Evolutionary conservation across 2,329 filamentous ascomycete species (phyloP), one percentile per base, ranked within the genome.

Genomic region (Fusarium ambrosium): DNA sequence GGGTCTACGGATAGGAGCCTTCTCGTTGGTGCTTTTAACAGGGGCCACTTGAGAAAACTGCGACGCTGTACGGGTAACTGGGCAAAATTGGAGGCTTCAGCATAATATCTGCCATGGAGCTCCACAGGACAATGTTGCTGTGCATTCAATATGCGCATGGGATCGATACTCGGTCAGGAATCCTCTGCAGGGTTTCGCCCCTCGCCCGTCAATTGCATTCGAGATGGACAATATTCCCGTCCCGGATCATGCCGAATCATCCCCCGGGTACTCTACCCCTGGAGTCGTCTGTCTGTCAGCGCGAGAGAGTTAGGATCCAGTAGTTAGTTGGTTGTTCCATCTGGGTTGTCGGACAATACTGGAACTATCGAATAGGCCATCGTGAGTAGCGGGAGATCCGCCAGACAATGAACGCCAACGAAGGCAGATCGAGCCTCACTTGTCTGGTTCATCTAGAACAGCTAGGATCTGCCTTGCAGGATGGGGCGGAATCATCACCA

Each of bases 391-490:
- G 62, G 67, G 67, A 58, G 56, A 62, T n/a, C 58, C 37, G 58
- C 37, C n/a, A 43, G 58, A 56, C 45, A 27, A 66, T 20, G 51
- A 55, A 59, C 43, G 53, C 48, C 39, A 36, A 34, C 43, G 24
- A 68, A 41, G 14, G 36, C 63, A 56, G 63, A 67, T 66, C 58
- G 68, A 71, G 73, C 71, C 67, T 76, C 69, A 70, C 56, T 72
- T 45, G 55, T 70, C 24, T 55, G 27, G 48, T 68, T 58, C 63
- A 67, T 71, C 66, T 60, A 64, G 68, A 72, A 66, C 62, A 67
- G 62, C 69, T 60, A 66, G 73, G 77, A 69, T 73, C 63, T 68
- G 62, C 76, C 74, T 73, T 74, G 74, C 66, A 74, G 61, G 39
- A 69, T 51, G 62, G 60, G 51, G 70, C 68, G 72, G 63, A 62